These are phyloP conservation scores for Parafenestella ontariensis DNA, from an alignment of 2,329 filamentous ascomycete species.

Conservation along the genomic window DNA sequence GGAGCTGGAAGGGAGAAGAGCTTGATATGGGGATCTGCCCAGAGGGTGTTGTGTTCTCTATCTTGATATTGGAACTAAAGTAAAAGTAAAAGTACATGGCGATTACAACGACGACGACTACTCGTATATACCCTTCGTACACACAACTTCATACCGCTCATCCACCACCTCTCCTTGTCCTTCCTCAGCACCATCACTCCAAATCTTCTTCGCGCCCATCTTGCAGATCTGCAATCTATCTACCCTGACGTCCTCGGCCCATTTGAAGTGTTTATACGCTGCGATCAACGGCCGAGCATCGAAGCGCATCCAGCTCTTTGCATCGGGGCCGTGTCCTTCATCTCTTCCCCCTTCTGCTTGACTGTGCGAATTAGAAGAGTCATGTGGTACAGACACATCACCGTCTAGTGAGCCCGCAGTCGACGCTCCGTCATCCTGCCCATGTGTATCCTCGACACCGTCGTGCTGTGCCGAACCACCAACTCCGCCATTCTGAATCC, in stretches of 20 bases:
- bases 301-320: slow-evolving; percentile 47
- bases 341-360: background rate
- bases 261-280: slow-evolving; percentile 69
- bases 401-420: slow-evolving; percentile 8
- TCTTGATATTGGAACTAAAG: too few species aligned
- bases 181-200: slow-evolving; percentile 44
- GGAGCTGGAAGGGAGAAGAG: slow-evolving; percentile 3
- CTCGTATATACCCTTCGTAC: slow-evolving; percentile 31
- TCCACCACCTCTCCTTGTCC: slow-evolving; percentile 57
- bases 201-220: slow-evolving; percentile 80
- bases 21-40: too few species aligned
- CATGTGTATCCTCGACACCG: background rate
- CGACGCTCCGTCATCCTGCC: slow-evolving; percentile 10
- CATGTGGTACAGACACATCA: background rate
- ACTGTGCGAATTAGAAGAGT: background rate
- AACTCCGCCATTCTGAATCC: slow-evolving; percentile 1
- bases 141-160: slow-evolving; percentile 62
- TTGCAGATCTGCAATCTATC: slow-evolving; percentile 78
- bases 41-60: too few species aligned
- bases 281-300: slow-evolving; percentile 55
- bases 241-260: slow-evolving; percentile 73
- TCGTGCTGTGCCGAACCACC: background rate
- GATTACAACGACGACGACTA: too few species aligned
- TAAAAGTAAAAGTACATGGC: too few species aligned
- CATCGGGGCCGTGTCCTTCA: slow-evolving; percentile 14